These are phyloP conservation scores for Aquilaria agallochum DNA, from an alignment of 441 rosid genomes.

Conservation along the genomic window DNA sequence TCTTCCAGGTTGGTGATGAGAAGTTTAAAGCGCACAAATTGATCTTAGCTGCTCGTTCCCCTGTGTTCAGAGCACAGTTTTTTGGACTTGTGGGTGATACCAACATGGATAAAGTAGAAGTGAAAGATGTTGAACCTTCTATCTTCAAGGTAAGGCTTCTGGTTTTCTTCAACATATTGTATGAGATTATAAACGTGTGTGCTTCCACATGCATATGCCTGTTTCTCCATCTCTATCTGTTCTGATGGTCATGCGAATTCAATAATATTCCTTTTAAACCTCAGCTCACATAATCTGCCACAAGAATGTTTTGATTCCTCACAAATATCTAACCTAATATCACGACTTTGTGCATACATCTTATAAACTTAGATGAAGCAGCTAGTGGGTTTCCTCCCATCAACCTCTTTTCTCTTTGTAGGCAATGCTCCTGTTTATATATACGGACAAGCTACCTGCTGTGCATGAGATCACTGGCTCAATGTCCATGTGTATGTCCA, in stretches of 20 bases:
- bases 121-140: constrained; percentile 71
- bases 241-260: too few species aligned
- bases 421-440: constrained; percentile 87
- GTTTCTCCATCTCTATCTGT: too few species aligned
- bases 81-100: constrained; percentile 76
- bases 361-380: background rate
- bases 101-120: constrained; percentile 45
- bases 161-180: background rate
- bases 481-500: constrained; percentile 45
- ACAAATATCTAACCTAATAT: too few species aligned
- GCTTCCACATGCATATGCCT: background rate
- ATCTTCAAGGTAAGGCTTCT: constrained; percentile 70
- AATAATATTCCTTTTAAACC: too few species aligned
- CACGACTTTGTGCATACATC: too few species aligned
- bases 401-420: constrained; percentile 5
- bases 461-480: constrained; percentile 62
- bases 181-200: background rate
- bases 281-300: too few species aligned
- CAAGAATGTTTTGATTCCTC: too few species aligned
- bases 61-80: constrained; percentile 78
- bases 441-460: constrained; percentile 78
- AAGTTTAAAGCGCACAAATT: constrained; percentile 66
- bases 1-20: constrained; percentile 73
- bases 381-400: background rate
- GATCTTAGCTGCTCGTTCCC: constrained; percentile 77